These are phyloP conservation scores for Areca catechu DNA, from an alignment of 176 grass and related monocot genomes.

Conservation along the genomic window DNA sequence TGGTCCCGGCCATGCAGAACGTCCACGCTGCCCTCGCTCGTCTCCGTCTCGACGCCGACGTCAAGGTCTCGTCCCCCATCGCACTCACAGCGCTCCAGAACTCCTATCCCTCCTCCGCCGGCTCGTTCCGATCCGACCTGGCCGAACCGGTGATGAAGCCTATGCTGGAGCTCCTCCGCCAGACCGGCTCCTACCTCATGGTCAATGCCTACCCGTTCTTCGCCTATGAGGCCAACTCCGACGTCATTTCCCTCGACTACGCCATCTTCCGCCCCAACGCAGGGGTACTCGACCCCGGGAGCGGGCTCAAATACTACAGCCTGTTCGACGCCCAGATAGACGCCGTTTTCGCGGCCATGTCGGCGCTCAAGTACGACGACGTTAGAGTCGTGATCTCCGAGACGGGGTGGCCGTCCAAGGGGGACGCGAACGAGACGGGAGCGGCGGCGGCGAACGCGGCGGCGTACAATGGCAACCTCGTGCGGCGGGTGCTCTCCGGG, in stretches of 20 bases:
- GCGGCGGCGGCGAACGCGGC: conserved; percentile 49
- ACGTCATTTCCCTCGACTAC: conserved; percentile 73
- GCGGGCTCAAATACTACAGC: conserved; percentile 65
- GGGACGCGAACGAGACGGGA: conserved; percentile 48
- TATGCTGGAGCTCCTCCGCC: conserved; percentile 61
- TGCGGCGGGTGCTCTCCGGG: conserved; percentile 66
- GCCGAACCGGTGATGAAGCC: conserved; percentile 58
- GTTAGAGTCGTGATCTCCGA: conserved; percentile 73
- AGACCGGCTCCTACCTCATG: conserved; percentile 58
- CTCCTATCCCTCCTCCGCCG: conserved; percentile 68
- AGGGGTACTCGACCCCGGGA: conserved; percentile 42
- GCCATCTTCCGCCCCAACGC: conserved; percentile 91
- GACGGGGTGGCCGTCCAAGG: conserved; percentile 96
- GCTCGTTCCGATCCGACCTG: conserved; percentile 60
- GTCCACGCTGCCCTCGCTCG: conserved; percentile 32
- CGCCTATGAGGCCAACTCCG: conserved; percentile 61
- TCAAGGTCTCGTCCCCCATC: conserved; percentile 87
- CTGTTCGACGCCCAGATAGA: conserved; percentile 92
- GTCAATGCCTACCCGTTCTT: conserved; percentile 91
- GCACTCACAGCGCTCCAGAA: conserved; percentile 61
- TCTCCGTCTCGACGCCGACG: conserved; percentile 33
- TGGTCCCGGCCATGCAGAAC: conserved; percentile 57
- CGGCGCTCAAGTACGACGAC: conserved; percentile 26
- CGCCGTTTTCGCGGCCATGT: conserved; percentile 65
- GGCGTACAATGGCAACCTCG: conserved; percentile 78